Base-by-base conservation (phyloP, 768 basidiomycete genomes). In the Lactarius tabidus region DNA sequence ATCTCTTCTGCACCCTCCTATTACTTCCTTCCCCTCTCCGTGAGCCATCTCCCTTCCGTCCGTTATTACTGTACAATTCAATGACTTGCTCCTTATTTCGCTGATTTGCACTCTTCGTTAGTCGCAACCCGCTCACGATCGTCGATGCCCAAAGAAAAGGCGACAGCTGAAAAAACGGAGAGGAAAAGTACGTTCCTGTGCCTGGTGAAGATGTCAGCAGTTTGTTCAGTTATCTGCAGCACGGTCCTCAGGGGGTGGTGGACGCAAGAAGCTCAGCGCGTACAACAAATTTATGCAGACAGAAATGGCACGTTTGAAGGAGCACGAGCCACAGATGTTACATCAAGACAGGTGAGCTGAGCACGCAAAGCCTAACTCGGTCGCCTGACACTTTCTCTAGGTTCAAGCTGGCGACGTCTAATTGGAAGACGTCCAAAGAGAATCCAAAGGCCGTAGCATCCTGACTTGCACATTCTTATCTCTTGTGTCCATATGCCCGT, bases 201-300 rank as follows among this genome's bases (percentile, higher is more conserved):
- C 48, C 31, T 60, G 51, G 10, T 8, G n/a, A 7, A 52, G 28
- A 18, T 3, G 41, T 18, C 31, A 31, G 9, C 33, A 45, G 23
- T 58, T 71, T 63, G 61, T 56, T 69, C 39, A 65, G 12, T 38
- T 59, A 71, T 70, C 68, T 26, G 59, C 69, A 84, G 81, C 77
- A 74, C 85, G 84, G 73, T 84, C 85, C 18, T 77, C 82, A 39
- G 78, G 80, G 36, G 78, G 77, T 41, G 76, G 77, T 20, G 81
- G 83, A 72, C 83, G 80, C 74, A 90, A 81, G 74, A 83, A 84
- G 74, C 78, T 90, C 55, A 86, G 85, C 39, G 81, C 84, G 17
- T 93, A 89, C 77, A 92, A 92, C 74, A 89, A 87, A 74, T 93
- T 88, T 74, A 79, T 91, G 88, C 85, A 90, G 81, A 78, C 82